Base-by-base conservation (phyloP, 495 filamentous ascomycete species). In the Hypoxylon fuscum region DNA sequence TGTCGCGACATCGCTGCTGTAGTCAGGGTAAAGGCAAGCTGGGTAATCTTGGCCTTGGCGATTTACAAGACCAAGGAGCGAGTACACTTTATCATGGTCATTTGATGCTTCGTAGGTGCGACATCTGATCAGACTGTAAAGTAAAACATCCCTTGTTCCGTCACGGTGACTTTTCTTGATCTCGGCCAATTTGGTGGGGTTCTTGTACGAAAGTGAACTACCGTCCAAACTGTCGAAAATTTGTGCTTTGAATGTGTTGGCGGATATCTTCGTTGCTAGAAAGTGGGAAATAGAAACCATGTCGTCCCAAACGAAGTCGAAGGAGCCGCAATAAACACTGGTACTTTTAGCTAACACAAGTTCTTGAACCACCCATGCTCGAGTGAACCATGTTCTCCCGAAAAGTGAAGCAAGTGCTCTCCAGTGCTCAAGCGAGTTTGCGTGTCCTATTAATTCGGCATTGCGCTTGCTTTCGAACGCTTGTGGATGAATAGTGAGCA, bases 361-460 rank as follows among this genome's bases (percentile, higher is more conserved):
- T 32, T 70, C 67, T 25, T 70, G 67, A 18, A 70, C 55, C 4
- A 70, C 55, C 67, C 67, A 70, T 22, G 59, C 58, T 22, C 67
- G 46, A 14, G 53, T 59, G 8, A 66, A 70, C 62, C 62, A 70
- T 0, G 37, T 34, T 18, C 63, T 62, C 12, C 48, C 67, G 18
- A 70, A 70, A 12, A 70, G 50, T 5, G 25, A 37, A 35, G 53
- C 41, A 4, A 70, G 52, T 7, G 67, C 49, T 9, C n/a, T 37
- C 67, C 62, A 70, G 14, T 67, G 45, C 17, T 47, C 40, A n/a
- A 3, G 25, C 0, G 49, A 55, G 15, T 65, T 66, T 22, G 40
- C 21, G 15, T 8, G 4, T 15, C 51, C 41, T 7, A 61, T 1
- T 17, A 55, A 12, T 0, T 14, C 7, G 17, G 35, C 5, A 9